Evolutionary conservation across 805 yeast genomes (phyloP).

Genomic region (Kodamaea sagamina): DNA sequence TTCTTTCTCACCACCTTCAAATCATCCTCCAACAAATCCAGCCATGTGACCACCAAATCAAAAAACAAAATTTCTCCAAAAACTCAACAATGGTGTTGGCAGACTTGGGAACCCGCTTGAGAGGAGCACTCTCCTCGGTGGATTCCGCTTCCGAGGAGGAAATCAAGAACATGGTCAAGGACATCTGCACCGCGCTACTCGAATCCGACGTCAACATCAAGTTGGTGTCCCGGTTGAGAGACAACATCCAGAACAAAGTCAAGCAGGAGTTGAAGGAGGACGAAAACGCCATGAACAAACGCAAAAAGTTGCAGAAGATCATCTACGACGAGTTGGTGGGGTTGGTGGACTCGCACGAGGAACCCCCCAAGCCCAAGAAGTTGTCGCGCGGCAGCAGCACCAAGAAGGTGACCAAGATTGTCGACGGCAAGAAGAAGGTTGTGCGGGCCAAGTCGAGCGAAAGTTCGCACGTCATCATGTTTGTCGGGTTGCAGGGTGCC

Average conservation of each 20-base stretch:
- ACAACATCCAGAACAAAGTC: slow-evolving; percentile 51
- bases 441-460: slow-evolving; percentile 22
- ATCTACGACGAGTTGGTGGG: slow-evolving; percentile 90
- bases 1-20: too few species aligned
- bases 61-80: background rate
- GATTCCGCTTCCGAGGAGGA: slow-evolving; percentile 44
- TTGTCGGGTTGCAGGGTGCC: slow-evolving; percentile 98
- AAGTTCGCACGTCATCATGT: slow-evolving; percentile 73
- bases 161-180: slow-evolving; percentile 65
- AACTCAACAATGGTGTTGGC: slow-evolving; percentile 41
- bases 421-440: slow-evolving; percentile 31
- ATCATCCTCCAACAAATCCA: too few species aligned
- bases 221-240: slow-evolving; percentile 75
- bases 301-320: slow-evolving; percentile 84
- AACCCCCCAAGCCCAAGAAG: slow-evolving; percentile 81
- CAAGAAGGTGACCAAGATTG: slow-evolving; percentile 19
- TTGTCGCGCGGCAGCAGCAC: slow-evolving; percentile 38
- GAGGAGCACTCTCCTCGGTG: slow-evolving; percentile 45
- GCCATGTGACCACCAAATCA: too few species aligned
- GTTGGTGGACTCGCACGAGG: slow-evolving; percentile 72
- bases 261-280: slow-evolving; percentile 55
- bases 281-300: slow-evolving; percentile 60
- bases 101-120: slow-evolving; percentile 45
- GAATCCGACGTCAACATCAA: slow-evolving; percentile 94
- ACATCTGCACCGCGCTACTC: slow-evolving; percentile 83